A percentile compares a stretch with the other conserved stretches of the same genome.
These are phyloP conservation scores for Ophiostoma perfectum DNA, from an alignment of 2,329 filamentous ascomycete genomes.

Conservation along the genomic window DNA sequence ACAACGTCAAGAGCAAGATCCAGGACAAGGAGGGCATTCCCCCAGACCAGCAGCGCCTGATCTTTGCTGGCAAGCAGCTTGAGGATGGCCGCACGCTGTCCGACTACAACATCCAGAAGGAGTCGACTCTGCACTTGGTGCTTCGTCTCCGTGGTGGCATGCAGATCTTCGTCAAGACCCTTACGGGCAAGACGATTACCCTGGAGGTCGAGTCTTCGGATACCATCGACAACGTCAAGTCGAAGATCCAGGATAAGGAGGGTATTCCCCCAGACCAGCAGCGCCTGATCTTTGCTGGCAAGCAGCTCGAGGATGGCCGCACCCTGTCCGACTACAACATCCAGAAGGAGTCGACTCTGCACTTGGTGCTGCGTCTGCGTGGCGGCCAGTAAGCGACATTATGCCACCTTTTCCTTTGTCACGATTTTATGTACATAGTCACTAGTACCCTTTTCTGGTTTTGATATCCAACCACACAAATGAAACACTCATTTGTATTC, in stretches of 20 bases:
- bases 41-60: slow-evolving; percentile 88
- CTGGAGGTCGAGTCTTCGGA: slow-evolving; percentile 67
- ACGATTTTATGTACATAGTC: slow-evolving; percentile 13
- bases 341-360: slow-evolving; percentile 74
- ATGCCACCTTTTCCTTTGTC: background rate
- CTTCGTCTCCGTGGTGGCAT: slow-evolving; percentile 77
- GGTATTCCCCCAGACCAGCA: slow-evolving; percentile 67
- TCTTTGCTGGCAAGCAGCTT: slow-evolving; percentile 89
- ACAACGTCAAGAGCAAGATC: slow-evolving; percentile 93
- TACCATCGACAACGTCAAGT: slow-evolving; percentile 66
- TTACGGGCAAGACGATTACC: slow-evolving; percentile 66
- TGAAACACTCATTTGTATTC: background rate
- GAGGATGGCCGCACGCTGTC: slow-evolving; percentile 86
- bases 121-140: slow-evolving; percentile 74
- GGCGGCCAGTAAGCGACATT: slow-evolving; percentile 46
- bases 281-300: slow-evolving; percentile 64
- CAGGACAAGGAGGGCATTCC: slow-evolving; percentile 92
- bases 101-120: slow-evolving; percentile 97
- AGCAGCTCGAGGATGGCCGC: slow-evolving; percentile 69
- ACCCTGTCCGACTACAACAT: slow-evolving; percentile 88
- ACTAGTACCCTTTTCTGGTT: slow-evolving; percentile 2
- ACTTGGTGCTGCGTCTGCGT: slow-evolving; percentile 73
- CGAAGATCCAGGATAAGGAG: slow-evolving; percentile 68
- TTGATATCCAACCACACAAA: slow-evolving; percentile 15
- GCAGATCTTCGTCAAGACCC: slow-evolving; percentile 67